Conservation (phyloP, 441 rosid genomes). For the Mallotus repandus region DNA sequence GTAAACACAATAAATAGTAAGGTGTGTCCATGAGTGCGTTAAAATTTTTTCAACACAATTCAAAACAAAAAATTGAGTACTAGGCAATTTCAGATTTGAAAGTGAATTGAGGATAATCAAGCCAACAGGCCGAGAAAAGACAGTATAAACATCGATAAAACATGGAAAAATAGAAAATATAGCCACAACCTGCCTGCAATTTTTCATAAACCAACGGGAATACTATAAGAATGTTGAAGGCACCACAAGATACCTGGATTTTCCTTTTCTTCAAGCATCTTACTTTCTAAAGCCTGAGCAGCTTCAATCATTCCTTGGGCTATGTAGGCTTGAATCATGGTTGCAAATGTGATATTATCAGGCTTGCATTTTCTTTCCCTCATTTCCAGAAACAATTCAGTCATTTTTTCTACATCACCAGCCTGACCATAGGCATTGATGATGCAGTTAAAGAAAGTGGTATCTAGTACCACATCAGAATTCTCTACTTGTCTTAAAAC, state of each 20-base stretch:
- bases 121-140: not conserved
- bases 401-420: conserved; percentile 69
- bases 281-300: conserved; percentile 51
- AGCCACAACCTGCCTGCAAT: no score
- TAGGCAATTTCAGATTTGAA: not conserved
- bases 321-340: conserved; percentile 67
- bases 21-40: not conserved
- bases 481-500: conserved; percentile 71
- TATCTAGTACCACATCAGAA: conserved; percentile 72
- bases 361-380: conserved; percentile 67
- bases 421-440: conserved; percentile 71
- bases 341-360: conserved; percentile 59
- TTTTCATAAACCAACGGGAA: not conserved
- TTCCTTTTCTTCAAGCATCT: conserved; percentile 37
- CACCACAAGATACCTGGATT: conserved; percentile 30
- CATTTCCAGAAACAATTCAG: conserved; percentile 56
- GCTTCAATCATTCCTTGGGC: conserved; percentile 65
- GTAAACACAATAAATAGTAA: not conserved
- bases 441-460: conserved; percentile 72
- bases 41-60: not conserved
- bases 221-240: conserved; percentile 8
- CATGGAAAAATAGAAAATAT: no score
- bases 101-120: not conserved
- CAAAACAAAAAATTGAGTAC: not conserved
- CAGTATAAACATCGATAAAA: not conserved